Percentiles rank a stretch among this genome's conserved stretches.
Evolutionary conservation across 441 rosid genomes (phyloP).

Genomic region (Erodium trifolium): DNA sequence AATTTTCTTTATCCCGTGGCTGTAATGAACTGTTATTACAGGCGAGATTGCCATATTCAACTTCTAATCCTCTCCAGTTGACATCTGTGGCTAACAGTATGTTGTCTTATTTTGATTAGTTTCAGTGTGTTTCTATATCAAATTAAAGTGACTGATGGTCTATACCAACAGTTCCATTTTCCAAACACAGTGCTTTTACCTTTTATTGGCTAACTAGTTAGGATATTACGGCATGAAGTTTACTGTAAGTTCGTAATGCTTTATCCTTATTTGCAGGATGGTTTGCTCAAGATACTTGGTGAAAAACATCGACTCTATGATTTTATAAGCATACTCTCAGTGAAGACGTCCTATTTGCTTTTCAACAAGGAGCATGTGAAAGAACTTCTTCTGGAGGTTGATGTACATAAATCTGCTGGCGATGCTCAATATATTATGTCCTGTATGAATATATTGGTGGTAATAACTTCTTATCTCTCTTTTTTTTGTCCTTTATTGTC

Average conservation of each 20-base stretch:
- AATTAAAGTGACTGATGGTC: not conserved
- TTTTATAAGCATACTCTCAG: slow-evolving; percentile 65
- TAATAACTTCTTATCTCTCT: slow-evolving; percentile 31
- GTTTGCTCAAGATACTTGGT: slow-evolving; percentile 83
- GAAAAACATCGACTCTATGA: slow-evolving; percentile 84
- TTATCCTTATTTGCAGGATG: slow-evolving; percentile 56
- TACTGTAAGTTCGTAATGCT: slow-evolving; percentile 6
- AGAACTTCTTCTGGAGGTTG: slow-evolving; percentile 66
- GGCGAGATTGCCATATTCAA: not conserved
- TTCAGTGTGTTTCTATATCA: not conserved
- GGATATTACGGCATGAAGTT: slow-evolving; percentile 5
- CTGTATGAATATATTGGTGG: slow-evolving; percentile 95
- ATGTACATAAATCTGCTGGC: slow-evolving; percentile 56
- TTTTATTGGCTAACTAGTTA: not conserved
- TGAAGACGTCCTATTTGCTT: slow-evolving; percentile 83
- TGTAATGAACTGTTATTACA: not conserved
- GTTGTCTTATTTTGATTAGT: not conserved
- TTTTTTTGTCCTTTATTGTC: not conserved
- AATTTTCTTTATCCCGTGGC: not conserved
- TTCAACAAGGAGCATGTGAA: slow-evolving; percentile 90
- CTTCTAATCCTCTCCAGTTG: not conserved
- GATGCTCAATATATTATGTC: slow-evolving; percentile 41
- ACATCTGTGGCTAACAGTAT: not conserved
- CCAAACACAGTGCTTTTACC: not conserved
- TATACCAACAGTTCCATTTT: not conserved